Conservation (phyloP, 2,329 filamentous ascomycete genomes). For the Fusarium proliferatum region DNA sequence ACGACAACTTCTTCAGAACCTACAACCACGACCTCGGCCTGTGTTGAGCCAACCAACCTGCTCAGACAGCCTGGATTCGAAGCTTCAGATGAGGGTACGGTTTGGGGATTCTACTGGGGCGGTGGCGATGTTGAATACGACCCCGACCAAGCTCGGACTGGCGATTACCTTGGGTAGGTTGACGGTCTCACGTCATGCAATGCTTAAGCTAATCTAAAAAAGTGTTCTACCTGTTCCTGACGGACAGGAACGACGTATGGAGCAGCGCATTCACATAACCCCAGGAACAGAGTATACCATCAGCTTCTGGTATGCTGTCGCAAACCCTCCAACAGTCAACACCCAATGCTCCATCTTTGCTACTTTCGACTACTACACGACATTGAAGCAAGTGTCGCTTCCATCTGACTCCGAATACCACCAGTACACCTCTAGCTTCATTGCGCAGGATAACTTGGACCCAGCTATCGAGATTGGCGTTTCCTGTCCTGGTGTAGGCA, state of each 20-base stretch:
- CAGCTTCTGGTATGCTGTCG: background rate
- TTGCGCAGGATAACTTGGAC: slow-evolving; percentile 7
- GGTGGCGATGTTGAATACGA: background rate
- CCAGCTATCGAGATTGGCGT: slow-evolving; percentile 1
- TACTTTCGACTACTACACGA: slow-evolving; percentile 5
- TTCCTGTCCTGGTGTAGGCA: background rate
- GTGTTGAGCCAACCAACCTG: slow-evolving; percentile 7
- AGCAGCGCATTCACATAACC: background rate
- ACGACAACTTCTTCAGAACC: background rate
- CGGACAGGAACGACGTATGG: background rate
- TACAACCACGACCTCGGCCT: slow-evolving; percentile 8
- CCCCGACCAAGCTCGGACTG: background rate
- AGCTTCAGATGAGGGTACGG: rapidly evolving
- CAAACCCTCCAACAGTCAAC: rapidly evolving
- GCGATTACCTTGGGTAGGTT: background rate
- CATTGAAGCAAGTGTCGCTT: background rate
- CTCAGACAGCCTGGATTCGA: slow-evolving; percentile 7
- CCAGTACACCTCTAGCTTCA: background rate
- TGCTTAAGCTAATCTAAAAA: rapidly evolving
- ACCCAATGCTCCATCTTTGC: background rate
- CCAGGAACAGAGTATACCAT: background rate
- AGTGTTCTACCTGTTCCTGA: slow-evolving; percentile 1
- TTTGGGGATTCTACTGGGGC: slow-evolving; percentile 12
- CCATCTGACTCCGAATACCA: background rate
- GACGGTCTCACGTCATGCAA: rapidly evolving